Evolutionary conservation across 2,329 filamentous ascomycete species (phyloP), one percentile per base, ranked within the genome.

Genomic region (Fonsecaea erecta): DNA sequence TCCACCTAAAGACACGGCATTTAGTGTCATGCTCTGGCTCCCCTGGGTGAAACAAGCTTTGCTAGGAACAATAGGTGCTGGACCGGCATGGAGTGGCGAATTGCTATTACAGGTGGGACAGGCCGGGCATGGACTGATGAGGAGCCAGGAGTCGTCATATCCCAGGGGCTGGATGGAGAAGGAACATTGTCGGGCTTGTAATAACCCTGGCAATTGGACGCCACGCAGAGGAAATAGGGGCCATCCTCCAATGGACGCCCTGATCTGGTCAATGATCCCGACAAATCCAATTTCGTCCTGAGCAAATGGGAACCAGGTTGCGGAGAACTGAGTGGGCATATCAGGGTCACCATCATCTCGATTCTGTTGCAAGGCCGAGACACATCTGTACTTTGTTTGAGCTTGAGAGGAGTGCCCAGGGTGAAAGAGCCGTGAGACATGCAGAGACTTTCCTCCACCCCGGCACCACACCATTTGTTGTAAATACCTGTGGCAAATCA

Each of bases 341-440:
- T 48, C 62, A 46, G 26, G 35, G 37, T 55, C 34, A 43, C n/a
- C 46, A 28, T 60, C 9, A 30, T 43, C 32, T 59, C 53, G 16
- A 55, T 54, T 21, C 16, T 34, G 55, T 32, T 34, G 2, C 55
- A 60, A 35, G 30, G 40, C 57, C 57, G 57, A 63, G 64, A 60
- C 60, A 66, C 55, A 40, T 53, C 51, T 64, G 61, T 57, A 18
- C 43, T 48, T 48, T 8, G 43, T 48, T 48, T 61, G 59, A 65
- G 37, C 28, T 63, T 56, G 51, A 69, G 62, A 65, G 54, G 62
- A 35, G 53, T 12, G 35, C 59, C 53, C 18, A 48, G 52, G 64
- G 43, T 61, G 60, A 70, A 64, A 59, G 60, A 63, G 64, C 66
- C 67, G 66, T 70, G 68, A 70, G 68, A 70, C 68, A 70, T 69